Percentiles rank a stretch among this genome's conserved stretches.
phyloP scores from a whole-genome alignment of 805 yeast species.

The Barnettozyma populi region DNA sequence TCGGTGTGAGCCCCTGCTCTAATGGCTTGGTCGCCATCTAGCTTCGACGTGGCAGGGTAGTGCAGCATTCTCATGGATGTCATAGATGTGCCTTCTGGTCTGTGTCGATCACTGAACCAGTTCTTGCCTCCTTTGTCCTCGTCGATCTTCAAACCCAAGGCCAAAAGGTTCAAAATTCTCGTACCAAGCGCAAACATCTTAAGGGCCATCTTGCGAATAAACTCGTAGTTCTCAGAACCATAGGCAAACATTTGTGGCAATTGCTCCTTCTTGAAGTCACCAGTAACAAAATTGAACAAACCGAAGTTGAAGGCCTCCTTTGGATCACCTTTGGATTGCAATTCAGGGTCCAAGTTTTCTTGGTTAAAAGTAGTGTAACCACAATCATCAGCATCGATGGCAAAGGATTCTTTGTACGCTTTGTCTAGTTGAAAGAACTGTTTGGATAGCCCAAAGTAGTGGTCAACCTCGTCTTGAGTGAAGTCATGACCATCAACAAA shows the following conservation, averaged over 20 bases:
- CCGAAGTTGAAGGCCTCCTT: slow-evolving; percentile 71
- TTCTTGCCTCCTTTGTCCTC: slow-evolving; percentile 43
- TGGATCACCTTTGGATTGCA: slow-evolving; percentile 43
- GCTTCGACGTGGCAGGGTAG: slow-evolving; percentile 46
- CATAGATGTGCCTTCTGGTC: slow-evolving; percentile 47
- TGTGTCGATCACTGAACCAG: slow-evolving; percentile 63
- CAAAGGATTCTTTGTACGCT: slow-evolving; percentile 43
- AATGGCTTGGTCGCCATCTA: slow-evolving; percentile 46
- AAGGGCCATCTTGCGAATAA: slow-evolving; percentile 33
- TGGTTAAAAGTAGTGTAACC: slow-evolving; percentile 55
- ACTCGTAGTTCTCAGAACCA: slow-evolving; percentile 32
- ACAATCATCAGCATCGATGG: slow-evolving; percentile 50
- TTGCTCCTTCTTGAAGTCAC: slow-evolving; percentile 33
- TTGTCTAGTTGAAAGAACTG: slow-evolving; percentile 45
- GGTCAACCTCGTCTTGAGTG: slow-evolving; percentile 46
- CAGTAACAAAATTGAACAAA: slow-evolving; percentile 43
- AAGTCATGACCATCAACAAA: slow-evolving; percentile 67
- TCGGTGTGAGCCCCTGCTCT: slow-evolving; percentile 88
- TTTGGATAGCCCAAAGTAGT: slow-evolving; percentile 43
- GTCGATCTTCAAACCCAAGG: slow-evolving; percentile 59
- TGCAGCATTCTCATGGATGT: slow-evolving; percentile 65
- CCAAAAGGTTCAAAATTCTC: slow-evolving; percentile 48
- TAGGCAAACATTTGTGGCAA: slow-evolving; percentile 50
- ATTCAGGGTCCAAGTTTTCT: slow-evolving; percentile 37
- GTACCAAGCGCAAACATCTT: slow-evolving; percentile 48